Conservation (phyloP, 345 rosid genomes). For the Eucalyptus virginea region DNA sequence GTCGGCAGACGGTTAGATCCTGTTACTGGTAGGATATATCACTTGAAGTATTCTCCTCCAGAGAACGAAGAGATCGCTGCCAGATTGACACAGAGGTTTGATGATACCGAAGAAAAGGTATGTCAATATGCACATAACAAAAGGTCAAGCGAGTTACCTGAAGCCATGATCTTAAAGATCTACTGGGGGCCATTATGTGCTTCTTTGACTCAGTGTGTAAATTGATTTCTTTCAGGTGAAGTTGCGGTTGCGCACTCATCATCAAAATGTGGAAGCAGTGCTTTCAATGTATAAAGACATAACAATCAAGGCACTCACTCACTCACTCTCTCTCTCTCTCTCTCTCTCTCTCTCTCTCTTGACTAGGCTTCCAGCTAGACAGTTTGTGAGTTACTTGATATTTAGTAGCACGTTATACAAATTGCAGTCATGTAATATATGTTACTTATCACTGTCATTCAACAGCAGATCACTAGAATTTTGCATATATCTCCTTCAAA, state of each 20-base stretch:
- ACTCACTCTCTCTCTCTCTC: constrained; percentile 8
- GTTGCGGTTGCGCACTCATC: constrained; percentile 67
- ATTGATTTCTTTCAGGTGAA: constrained; percentile 38
- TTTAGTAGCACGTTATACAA: background rate
- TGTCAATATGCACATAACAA: background rate
- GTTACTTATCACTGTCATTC: background rate
- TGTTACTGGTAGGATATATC: constrained; percentile 88
- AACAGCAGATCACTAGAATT: background rate
- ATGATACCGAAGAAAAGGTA: constrained; percentile 95
- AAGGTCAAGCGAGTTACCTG: background rate
- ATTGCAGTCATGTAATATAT: background rate
- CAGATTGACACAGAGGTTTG: constrained; percentile 83
- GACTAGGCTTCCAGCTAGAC: background rate
- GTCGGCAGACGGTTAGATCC: constrained; percentile 93
- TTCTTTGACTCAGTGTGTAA: background rate
- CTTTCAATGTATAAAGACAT: constrained; percentile 71
- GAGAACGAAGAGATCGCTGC: constrained; percentile 82
- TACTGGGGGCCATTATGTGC: background rate
- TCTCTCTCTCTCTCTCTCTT: constrained; percentile 1
- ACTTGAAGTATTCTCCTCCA: constrained; percentile 83
- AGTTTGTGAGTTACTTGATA: background rate
- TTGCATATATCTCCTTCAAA: background rate
- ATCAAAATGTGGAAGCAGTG: constrained; percentile 75
- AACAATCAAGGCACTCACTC: constrained; percentile 50
- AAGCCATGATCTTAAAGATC: background rate